Base-by-base conservation (phyloP, 441 rosid species). In the Biscutella laevigata region DNA sequence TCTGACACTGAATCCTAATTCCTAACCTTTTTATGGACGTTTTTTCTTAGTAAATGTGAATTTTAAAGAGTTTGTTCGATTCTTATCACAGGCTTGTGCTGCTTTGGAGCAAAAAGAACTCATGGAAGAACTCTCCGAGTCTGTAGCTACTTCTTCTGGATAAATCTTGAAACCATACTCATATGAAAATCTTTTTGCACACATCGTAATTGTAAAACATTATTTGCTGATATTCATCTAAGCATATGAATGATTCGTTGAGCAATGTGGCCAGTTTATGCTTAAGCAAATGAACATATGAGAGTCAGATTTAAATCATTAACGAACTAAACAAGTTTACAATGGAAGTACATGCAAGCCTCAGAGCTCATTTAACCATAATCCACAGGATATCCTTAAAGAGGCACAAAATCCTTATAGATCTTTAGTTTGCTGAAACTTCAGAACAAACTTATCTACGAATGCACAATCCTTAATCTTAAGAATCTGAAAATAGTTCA, bases 71-170 rank as follows among this genome's bases (percentile, higher is more conserved):
- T 51, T 43, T 37, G n/a, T 7, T 12, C 39, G 5, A 16, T 51
- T 50, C 12, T 51, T 22, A 53, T 39, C 64, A 64, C 75, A 91
- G 96, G 74, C 88, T 53, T 91, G 91, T 77, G 48, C 73, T 53
- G 62, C 89, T 10, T 60, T 71, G 84, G 96, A 91, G 73, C 95
- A 91, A 76, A 74, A 76, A 82, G 95, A 91, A 61, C 81, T 83
- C 17, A 68, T 88, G 53, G 89, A 91, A 74, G 89, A 85, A 71
- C 83, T 91, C 40, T 91, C 94, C 0, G 78, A 70, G 45, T 91
- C 95, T 21, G 84, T 77, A 13, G 56, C 75, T 29, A 66, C 80
- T 33, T 59, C 78, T 19, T 59, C 35, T 50, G 17, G 64, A 57
- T 65, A 17, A 50, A 42, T 30, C 21, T 25, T 50, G 13, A 14